Conservation (phyloP, 768 basidiomycete species). For the Leucogyrophana mollusca region DNA sequence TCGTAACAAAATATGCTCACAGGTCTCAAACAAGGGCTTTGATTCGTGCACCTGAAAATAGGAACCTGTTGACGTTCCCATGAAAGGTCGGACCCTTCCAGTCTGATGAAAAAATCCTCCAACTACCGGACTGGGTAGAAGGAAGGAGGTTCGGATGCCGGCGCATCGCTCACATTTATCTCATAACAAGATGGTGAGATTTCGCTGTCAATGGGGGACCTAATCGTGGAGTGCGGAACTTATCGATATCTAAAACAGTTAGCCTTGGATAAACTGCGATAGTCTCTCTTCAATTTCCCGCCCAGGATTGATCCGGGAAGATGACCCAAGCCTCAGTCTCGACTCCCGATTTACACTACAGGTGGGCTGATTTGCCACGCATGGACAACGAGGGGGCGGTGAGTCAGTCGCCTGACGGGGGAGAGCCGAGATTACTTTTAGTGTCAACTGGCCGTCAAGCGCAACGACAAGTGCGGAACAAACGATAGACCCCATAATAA, state of each 20-base stretch:
- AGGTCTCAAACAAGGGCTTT: constrained; percentile 8
- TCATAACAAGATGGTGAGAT: constrained; percentile 17
- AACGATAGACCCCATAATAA: too few relatives aligned
- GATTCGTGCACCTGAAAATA: constrained; percentile 14
- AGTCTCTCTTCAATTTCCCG: too few relatives aligned
- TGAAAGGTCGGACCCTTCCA: constrained; percentile 10
- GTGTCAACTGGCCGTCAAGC: too few relatives aligned
- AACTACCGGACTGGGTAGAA: too few relatives aligned
- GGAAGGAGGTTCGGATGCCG: background rate
- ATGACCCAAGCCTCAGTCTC: too few relatives aligned
- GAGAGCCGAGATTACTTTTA: too few relatives aligned
- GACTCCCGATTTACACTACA: too few relatives aligned
- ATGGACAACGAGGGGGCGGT: too few relatives aligned
- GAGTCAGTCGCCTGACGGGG: too few relatives aligned
- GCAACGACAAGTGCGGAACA: too few relatives aligned
- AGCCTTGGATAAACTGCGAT: constrained; percentile 1
- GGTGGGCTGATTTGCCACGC: too few relatives aligned
- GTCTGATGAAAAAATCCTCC: constrained; percentile 13
- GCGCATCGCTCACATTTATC: constrained; percentile 10
- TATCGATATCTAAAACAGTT: constrained; percentile 12
- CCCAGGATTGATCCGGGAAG: too few relatives aligned
- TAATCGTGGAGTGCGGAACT: constrained; percentile 20
- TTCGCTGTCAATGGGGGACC: constrained; percentile 4
- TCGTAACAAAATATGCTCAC: constrained; percentile 7
- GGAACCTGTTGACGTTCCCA: constrained; percentile 12